A percentile compares a stretch with the other conserved stretches of the same genome.
These are phyloP conservation scores for Umbelopsis sp. DNA, from an alignment of 192 early-diverging fungal genomes.

Conservation along the genomic window DNA sequence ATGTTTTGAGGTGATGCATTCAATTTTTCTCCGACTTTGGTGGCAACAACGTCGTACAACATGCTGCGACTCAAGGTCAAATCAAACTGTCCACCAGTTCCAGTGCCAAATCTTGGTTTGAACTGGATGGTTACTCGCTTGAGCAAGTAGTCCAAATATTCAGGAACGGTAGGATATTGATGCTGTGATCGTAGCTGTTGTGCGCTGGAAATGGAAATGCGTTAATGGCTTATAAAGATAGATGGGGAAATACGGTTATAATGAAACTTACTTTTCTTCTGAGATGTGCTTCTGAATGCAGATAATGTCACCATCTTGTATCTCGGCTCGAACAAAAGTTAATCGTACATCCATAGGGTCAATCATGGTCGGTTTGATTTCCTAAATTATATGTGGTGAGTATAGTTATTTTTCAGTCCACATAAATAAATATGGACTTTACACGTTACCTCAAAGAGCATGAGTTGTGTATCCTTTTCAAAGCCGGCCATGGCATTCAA, in stretches of 20 bases:
- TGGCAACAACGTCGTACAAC: slow-evolving; percentile 69
- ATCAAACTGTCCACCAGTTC: slow-evolving; percentile 42
- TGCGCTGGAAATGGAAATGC: slow-evolving; percentile 12
- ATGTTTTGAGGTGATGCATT: slow-evolving; percentile 71
- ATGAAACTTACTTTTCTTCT: slow-evolving; percentile 46
- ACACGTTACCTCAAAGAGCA: slow-evolving; percentile 37
- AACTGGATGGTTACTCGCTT: slow-evolving; percentile 77
- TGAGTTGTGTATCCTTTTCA: slow-evolving; percentile 57
- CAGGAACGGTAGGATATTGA: slow-evolving; percentile 51
- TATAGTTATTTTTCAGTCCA: no score
- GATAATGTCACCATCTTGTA: slow-evolving; percentile 95
- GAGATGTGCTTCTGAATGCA: slow-evolving; percentile 70
- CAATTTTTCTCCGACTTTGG: slow-evolving; percentile 62
- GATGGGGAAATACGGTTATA: neutral
- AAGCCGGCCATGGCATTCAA: slow-evolving; percentile 60
- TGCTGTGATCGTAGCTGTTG: slow-evolving; percentile 31
- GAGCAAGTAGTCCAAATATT: slow-evolving; percentile 79
- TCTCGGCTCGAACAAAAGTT: slow-evolving; percentile 77
- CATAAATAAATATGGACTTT: neutral
- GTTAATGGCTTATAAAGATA: neutral
- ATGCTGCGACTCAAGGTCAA: slow-evolving; percentile 68
- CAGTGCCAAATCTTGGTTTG: slow-evolving; percentile 52
- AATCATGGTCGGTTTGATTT: slow-evolving; percentile 94
- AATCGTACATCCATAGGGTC: slow-evolving; percentile 67
- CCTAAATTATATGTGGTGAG: slow-evolving; percentile 38